Evolutionary conservation across 2,329 filamentous ascomycete species (phyloP).

Genomic region (Metarhizium robertsii): DNA sequence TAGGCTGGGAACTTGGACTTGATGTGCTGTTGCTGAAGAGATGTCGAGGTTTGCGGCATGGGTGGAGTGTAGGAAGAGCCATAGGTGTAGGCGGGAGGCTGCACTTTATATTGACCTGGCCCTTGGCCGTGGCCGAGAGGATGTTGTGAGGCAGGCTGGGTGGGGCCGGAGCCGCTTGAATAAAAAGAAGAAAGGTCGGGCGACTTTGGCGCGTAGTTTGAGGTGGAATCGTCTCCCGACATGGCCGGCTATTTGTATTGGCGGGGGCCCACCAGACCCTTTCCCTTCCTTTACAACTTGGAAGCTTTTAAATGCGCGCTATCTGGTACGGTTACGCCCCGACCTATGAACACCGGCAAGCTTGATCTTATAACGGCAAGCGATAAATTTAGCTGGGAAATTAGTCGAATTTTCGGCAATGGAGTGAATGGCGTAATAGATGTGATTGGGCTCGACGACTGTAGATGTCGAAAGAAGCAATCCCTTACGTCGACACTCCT

Average conservation of each 20-base stretch:
- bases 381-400: too few relatives aligned
- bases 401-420: too few relatives aligned
- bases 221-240: conserved; percentile 34
- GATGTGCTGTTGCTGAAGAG: conserved; percentile 15
- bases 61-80: conserved; percentile 16
- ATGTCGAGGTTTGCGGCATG: conserved; percentile 18
- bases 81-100: conserved; percentile 18
- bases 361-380: too few relatives aligned
- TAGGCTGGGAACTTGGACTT: conserved; percentile 15
- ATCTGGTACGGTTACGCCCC: too few relatives aligned
- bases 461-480: too few relatives aligned
- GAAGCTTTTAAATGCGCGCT: background rate
- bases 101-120: conserved; percentile 23
- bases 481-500: too few relatives aligned
- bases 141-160: conserved; percentile 11
- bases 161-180: conserved; percentile 23
- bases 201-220: conserved; percentile 46
- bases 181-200: conserved; percentile 51
- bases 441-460: too few relatives aligned
- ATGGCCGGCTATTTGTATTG: conserved; percentile 17
- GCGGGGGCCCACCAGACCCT: background rate
- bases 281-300: background rate
- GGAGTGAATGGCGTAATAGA: too few relatives aligned
- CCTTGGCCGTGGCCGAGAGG: conserved; percentile 11
- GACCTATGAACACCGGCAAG: too few relatives aligned